phyloP scores from a whole-genome alignment of 257 asterid species.

The Solanum pinnatisectum region DNA sequence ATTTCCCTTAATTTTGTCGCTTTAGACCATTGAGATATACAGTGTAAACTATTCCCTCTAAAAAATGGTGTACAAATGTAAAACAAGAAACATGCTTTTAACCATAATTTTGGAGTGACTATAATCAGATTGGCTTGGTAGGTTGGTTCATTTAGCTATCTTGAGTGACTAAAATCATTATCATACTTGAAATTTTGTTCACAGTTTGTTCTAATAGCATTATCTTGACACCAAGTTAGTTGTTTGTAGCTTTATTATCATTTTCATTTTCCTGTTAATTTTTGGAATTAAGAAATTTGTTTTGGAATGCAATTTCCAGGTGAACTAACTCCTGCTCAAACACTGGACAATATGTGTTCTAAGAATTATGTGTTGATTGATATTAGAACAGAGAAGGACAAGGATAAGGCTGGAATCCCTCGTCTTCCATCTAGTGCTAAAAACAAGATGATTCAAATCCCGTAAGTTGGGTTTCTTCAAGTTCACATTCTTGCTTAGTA shows the following conservation, averaged over 20 bases:
- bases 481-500: neutral
- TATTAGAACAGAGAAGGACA: constrained; percentile 91
- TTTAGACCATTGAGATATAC: neutral
- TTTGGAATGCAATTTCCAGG: constrained; percentile 32
- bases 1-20: neutral
- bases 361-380: constrained; percentile 78
- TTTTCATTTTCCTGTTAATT: neutral
- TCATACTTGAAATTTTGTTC: neutral
- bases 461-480: constrained; percentile 43
- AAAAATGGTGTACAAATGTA: neutral
- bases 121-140: neutral
- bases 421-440: constrained; percentile 80
- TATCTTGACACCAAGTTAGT: neutral
- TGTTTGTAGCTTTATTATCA: neutral
- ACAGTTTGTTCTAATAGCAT: neutral
- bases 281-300: neutral
- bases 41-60: neutral
- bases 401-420: constrained; percentile 77
- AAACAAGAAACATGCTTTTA: neutral
- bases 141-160: neutral
- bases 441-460: constrained; percentile 61
- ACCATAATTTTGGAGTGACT: neutral
- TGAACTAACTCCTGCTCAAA: constrained; percentile 75
- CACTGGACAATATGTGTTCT: constrained; percentile 70
- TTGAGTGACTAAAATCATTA: neutral